These are phyloP conservation scores for Penicillium palitans DNA, from an alignment of 2,329 filamentous ascomycete genomes.

Conservation along the genomic window DNA sequence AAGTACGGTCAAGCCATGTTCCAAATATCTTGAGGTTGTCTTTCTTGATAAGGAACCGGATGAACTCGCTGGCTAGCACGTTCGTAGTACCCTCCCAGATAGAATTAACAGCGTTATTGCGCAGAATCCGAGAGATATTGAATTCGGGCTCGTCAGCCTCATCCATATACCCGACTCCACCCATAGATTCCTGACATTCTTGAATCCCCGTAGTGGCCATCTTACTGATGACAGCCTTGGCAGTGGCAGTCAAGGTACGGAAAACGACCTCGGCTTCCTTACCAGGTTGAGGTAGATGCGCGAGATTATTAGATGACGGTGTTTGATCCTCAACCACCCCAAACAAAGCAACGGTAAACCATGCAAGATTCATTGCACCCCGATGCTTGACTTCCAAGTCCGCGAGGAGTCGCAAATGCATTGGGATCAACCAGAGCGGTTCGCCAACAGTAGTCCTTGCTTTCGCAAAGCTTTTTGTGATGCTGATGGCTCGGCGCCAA, in stretches of 20 bases:
- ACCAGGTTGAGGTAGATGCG: constrained; percentile 47
- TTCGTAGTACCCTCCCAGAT: constrained; percentile 76
- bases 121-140: constrained; percentile 66
- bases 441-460: constrained; percentile 41
- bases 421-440: constrained; percentile 41
- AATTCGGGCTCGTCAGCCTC: constrained; percentile 56
- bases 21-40: constrained; percentile 34
- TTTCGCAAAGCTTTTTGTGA: constrained; percentile 44
- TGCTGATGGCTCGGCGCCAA: constrained; percentile 44
- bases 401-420: constrained; percentile 44
- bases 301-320: constrained; percentile 37
- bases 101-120: constrained; percentile 57
- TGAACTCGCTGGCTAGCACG: constrained; percentile 60
- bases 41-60: constrained; percentile 36
- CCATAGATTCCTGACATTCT: constrained; percentile 42
- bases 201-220: constrained; percentile 33
- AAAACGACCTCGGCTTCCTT: constrained; percentile 31
- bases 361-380: constrained; percentile 39
- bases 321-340: constrained; percentile 55
- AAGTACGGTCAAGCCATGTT: constrained; percentile 46
- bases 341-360: constrained; percentile 36
- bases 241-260: constrained; percentile 32
- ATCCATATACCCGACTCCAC: constrained; percentile 43
- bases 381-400: constrained; percentile 42
- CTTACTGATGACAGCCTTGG: constrained; percentile 41